Evolutionary conservation across 345 rosid genomes (phyloP).

Genomic region (Geranium brycei): DNA sequence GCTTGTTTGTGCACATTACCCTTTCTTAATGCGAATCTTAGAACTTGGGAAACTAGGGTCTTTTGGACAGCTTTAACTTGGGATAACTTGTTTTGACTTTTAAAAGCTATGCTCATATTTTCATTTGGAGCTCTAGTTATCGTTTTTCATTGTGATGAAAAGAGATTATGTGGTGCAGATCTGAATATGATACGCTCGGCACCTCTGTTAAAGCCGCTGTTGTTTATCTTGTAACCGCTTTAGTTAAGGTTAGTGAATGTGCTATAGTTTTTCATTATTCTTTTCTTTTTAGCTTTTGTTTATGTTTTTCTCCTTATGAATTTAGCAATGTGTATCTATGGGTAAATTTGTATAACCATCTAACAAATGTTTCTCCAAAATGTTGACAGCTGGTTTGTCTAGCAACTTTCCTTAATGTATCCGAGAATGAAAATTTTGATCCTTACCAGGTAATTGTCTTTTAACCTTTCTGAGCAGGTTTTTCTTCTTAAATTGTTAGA

Average conservation of each 20-base stretch:
- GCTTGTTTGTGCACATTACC: too few relatives aligned
- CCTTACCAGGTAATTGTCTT: conserved; percentile 59
- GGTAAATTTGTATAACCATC: not conserved
- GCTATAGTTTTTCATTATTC: too few relatives aligned
- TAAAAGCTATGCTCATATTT: too few relatives aligned
- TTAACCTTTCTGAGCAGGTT: too few relatives aligned
- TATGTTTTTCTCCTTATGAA: not conserved
- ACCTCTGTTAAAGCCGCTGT: conserved; percentile 85
- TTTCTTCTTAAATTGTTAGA: not conserved
- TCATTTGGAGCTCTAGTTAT: too few relatives aligned
- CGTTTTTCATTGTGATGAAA: too few relatives aligned
- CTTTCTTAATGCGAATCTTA: too few relatives aligned
- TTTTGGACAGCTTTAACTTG: too few relatives aligned
- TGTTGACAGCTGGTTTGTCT: conserved; percentile 79
- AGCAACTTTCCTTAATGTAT: conserved; percentile 86
- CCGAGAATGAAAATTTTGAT: conserved; percentile 75
- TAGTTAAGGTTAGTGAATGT: conserved; percentile 57
- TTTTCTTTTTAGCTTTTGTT: not conserved
- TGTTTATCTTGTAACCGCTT: conserved; percentile 81
- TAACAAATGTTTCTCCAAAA: not conserved
- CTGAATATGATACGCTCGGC: conserved; percentile 86
- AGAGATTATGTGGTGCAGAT: conserved; percentile 31
- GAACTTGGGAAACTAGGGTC: too few relatives aligned
- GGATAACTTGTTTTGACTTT: too few relatives aligned
- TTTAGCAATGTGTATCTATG: too few relatives aligned